phyloP scores from a whole-genome alignment of 495 filamentous ascomycete genomes.

The Annulohypoxylon bovei region DNA sequence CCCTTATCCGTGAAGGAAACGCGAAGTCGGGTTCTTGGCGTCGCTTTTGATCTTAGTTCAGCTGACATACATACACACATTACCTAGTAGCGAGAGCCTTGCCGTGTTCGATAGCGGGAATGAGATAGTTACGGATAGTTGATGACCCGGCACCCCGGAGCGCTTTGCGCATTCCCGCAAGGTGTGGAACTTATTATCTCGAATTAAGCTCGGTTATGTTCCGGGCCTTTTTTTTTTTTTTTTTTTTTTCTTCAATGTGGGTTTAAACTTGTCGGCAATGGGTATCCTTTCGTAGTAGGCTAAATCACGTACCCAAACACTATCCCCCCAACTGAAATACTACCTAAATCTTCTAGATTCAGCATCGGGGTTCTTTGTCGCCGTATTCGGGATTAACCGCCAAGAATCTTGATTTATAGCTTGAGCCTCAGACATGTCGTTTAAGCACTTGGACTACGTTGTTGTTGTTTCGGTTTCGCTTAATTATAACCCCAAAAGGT shows the following conservation, averaged over 20 bases:
- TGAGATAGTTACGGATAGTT: not conserved
- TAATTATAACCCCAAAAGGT: too few species aligned
- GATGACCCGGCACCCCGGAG: not conserved
- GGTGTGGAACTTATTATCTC: not conserved
- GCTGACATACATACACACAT: conserved; percentile 1
- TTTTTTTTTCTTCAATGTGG: too few species aligned
- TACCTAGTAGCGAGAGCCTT: not conserved
- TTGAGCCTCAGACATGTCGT: too few species aligned
- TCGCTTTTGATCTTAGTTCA: not conserved
- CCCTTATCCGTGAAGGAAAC: not conserved
- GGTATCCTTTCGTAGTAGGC: not conserved
- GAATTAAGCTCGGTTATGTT: not conserved
- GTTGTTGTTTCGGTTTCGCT: too few species aligned
- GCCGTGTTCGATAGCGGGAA: not conserved
- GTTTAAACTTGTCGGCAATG: not conserved
- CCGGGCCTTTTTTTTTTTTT: not conserved
- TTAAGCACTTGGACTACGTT: too few species aligned
- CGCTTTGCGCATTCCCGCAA: not conserved
- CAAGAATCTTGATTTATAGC: too few species aligned
- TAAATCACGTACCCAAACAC: too few species aligned
- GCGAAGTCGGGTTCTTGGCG: not conserved
- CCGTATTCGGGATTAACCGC: not conserved
- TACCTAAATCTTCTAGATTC: not conserved
- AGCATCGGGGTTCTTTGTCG: not conserved
- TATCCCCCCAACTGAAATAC: not conserved